These are phyloP conservation scores for Flaveria trinervia DNA, from an alignment of 129 eudicot genomes.

Conservation along the genomic window DNA sequence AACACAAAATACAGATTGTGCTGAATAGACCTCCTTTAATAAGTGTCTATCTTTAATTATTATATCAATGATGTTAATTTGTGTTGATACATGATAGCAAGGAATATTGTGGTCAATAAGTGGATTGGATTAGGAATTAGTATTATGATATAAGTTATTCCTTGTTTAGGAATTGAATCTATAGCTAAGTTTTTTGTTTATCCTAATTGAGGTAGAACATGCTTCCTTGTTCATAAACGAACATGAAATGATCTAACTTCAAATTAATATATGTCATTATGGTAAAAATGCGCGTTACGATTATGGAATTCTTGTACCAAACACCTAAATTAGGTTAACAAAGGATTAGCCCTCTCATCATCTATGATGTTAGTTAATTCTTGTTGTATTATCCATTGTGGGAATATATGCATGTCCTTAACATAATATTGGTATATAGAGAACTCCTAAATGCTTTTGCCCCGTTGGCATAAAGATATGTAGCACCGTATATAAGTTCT, in stretches of 20 bases:
- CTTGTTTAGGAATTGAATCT: conserved; percentile 9
- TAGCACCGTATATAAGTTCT: neutral
- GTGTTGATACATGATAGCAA: neutral
- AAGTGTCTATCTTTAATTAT: too few relatives aligned
- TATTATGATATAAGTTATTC: neutral
- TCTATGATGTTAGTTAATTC: conserved; percentile 31
- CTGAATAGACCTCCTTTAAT: neutral
- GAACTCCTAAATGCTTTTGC: conserved; percentile 23
- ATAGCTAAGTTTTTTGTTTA: conserved; percentile 22
- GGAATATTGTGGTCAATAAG: neutral
- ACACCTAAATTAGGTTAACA: conserved; percentile 33
- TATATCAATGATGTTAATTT: too few relatives aligned
- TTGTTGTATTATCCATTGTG: conserved; percentile 30
- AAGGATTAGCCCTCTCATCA: conserved; percentile 25
- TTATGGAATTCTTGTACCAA: conserved; percentile 31
- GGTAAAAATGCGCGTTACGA: neutral
- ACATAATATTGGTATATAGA: neutral
- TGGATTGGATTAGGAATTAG: neutral
- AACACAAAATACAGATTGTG: neutral
- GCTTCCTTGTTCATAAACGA: conserved; percentile 15
- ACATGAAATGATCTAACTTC: conserved; percentile 22
- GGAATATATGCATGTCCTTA: conserved; percentile 5
- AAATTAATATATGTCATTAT: neutral
- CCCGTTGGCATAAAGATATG: conserved; percentile 26
- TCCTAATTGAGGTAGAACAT: conserved; percentile 39